Evolutionary conservation across 1,139 yeast species (phyloP), one percentile per base, ranked within the genome.

Genomic region (Suhomyces choctaworum): DNA sequence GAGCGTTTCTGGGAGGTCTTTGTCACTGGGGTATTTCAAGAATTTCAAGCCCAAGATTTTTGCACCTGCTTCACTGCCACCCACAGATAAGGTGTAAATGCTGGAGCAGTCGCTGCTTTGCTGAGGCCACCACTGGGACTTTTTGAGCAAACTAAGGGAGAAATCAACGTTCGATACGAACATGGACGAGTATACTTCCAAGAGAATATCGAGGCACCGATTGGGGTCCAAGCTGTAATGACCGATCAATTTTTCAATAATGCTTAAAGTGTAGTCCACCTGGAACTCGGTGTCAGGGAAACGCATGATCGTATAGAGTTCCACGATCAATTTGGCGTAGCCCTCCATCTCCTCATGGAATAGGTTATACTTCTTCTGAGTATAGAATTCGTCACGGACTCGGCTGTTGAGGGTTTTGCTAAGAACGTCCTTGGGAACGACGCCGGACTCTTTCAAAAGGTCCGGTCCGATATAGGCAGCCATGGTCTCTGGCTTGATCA

Each of bases 281-380:
- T 74, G 73, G 27, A 54, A 63, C 6, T 53, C 48, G 7, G 75
- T 62, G 36, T 73, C 70, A 2, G 62, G 60, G 17, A 67, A 63
- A 23, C 56, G 56, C 29, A 77, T 62, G 3, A 79, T 70, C 2
- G 60, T 46, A 39, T 62, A 58, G n/a, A 85, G 45, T 39, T 81
- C 79, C 6, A 72, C 72, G 0, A 81, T 60, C 24, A 86, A 63
- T 49, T 82, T 81, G 11, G 95, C 62, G 58, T 78, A 92, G 1
- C 97, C 98, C 54, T 83, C 92, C 11, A 80, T 64, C 46, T 85
- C 85, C 57, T 90, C 97, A 36, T 80, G 77, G n/a, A 87, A 51
- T 20, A 89, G 61, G 42, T 87, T 87, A 61, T 66, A 89, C 42
- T 85, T 79, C 50, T 76, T 79, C 41, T 85, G 86, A 23, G 88